Evolutionary conservation across 2,329 filamentous ascomycete genomes (phyloP), one percentile per base, ranked within the genome.

Genomic region (Ophiostoma perfectum): DNA sequence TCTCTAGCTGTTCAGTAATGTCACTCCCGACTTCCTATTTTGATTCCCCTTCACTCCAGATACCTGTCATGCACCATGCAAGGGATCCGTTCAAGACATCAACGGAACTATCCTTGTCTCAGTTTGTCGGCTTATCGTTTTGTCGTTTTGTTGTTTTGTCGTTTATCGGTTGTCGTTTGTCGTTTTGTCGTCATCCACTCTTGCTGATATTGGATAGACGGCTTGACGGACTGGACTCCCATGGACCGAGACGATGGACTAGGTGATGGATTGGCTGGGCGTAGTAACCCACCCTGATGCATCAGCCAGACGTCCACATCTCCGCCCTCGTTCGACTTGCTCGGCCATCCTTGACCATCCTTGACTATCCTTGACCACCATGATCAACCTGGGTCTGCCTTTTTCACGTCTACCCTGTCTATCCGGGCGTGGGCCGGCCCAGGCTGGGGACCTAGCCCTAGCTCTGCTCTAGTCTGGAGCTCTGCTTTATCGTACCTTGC

Each of bases 391-490:
- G 18, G 49, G 49, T 27, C 49, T 55, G 27, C 49, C 27, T 27
- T 11, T 27, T n/a, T 18, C 14, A 55, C 18, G 49, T 55, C 49
- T 55, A 55, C 49, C 49, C 49, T 18, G 18, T 55, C 49, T 55
- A 55, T 55, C 49, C 49, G 49, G 49, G 12, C 49, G 49, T 55
- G 49, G 49, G 18, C 49, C 49, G 27, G 49, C 49, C 49, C 49
- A 55, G 49, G 18, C n/a, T 18, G 18, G 3, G 49, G 49, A 11
- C 49, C n/a, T 55, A 55, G 18, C 49, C 27, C 18, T 55, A 55
- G 49, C 49, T 27, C 27, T 27, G 4, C 49, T 27, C 18, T 55
- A 36, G 49, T 55, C 18, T 27, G 18, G n/a, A 55, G 49, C 49
- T 55, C 49, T 55, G 6, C 49, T 27, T 55, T 9, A 9, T 27